Conservation (phyloP, 495 filamentous ascomycete species). For the Neurospora tetraspora region DNA sequence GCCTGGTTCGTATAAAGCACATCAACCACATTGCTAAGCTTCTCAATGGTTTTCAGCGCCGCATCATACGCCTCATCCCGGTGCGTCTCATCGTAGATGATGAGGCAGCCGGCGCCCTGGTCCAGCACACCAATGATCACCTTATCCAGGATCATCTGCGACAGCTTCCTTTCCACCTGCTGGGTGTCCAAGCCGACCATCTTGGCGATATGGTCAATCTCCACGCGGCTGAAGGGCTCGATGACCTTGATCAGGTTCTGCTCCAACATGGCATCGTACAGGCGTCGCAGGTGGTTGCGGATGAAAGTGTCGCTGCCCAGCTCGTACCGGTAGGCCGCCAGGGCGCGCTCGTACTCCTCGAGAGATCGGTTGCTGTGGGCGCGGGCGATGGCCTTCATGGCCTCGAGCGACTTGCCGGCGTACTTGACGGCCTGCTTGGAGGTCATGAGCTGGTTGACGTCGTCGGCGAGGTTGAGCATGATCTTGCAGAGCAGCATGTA, state of each 20-base stretch:
- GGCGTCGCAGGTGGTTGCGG: constrained; percentile 80
- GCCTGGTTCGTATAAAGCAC: constrained; percentile 96
- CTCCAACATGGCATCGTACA: constrained; percentile 98
- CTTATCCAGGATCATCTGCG: constrained; percentile 98
- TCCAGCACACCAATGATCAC: constrained; percentile 96
- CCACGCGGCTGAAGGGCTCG: constrained; percentile 92
- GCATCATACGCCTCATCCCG: constrained; percentile 90
- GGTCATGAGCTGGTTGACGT: constrained; percentile 84
- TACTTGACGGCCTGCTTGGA: constrained; percentile 95
- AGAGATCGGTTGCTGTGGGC: constrained; percentile 90
- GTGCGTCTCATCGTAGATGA: constrained; percentile 91
- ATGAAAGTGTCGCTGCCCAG: constrained; percentile 90
- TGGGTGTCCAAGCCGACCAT: constrained; percentile 92
- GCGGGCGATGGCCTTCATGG: constrained; percentile 96
- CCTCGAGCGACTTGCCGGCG: constrained; percentile 85
- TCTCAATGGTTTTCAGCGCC: constrained; percentile 89
- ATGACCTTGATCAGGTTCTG: constrained; percentile 99
- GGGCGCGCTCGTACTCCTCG: constrained; percentile 91
- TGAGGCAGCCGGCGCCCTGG: constrained; percentile 93
- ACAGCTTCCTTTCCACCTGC: constrained; percentile 95
- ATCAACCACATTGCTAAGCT: constrained; percentile 94
- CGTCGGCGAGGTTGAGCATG: constrained; percentile 94
- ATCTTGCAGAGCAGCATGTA: constrained; percentile 99
- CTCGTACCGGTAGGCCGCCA: constrained; percentile 80
- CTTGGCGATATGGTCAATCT: constrained; percentile 93